Evolutionary conservation across 2,329 filamentous ascomycete genomes (phyloP), one percentile per base, ranked within the genome.

Genomic region (Ceratocystis huliohia): DNA sequence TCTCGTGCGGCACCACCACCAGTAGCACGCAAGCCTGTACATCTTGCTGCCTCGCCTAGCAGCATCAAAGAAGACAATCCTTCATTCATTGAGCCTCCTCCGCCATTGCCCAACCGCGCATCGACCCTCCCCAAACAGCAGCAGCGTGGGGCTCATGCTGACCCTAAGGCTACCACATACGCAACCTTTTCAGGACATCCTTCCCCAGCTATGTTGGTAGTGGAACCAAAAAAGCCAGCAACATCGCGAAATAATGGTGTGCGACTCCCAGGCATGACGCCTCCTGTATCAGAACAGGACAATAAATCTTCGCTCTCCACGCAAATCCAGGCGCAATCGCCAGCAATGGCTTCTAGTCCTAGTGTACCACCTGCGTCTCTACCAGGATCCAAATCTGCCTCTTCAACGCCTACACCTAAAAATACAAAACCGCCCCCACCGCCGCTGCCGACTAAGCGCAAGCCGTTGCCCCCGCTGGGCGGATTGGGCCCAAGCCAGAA

Each of bases 21-120:
- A 0, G 78, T 88, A 63, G 86, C 85, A 25, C 82, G 79, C 73
- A 88, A 88, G 71, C 86, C 86, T 1, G 78, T 81, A 1, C 82
- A 84, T 69, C 77, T 85, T 3, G 70, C 75, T 17, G 74, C 74
- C 70, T 67, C 70, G 37, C 65, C 46, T 37, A 72, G 30, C 68
- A 68, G 33, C 37, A 66, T 37, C 62, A 65, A 65, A 44, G 59
- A 65, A 62, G 28, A 53, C 45, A 44, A 5, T 22, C 2, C 20
- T 45, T 48, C 44, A 20, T 44, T 45, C 10, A n/a, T 50, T 10
- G 45, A 17, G 53, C 53, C 30, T n/a, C 25, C 53, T 13, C 53
- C 53, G 22, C 53, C 53, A 3, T 28, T 57, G 22, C 53, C 53
- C 13, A 30, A 25, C 7, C 53, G 53, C n/a, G 8, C 53, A 25